Percentiles rank a stretch among this genome's conserved stretches.
phyloP scores from a whole-genome alignment of 2,329 filamentous ascomycete genomes.

The Colletotrichum eleusines region DNA sequence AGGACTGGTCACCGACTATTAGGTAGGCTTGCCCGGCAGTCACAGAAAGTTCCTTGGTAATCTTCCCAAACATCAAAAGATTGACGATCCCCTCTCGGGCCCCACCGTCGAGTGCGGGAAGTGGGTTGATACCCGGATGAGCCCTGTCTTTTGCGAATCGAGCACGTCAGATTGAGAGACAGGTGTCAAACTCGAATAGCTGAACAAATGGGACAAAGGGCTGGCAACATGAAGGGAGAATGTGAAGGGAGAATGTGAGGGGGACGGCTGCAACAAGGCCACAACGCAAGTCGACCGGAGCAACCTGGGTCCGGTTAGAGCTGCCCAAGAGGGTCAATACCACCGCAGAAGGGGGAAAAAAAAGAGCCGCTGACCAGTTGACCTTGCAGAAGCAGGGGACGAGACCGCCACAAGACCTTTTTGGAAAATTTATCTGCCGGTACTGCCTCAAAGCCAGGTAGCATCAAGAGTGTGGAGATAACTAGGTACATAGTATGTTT shows the following conservation, averaged over 20 bases:
- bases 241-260: too few species aligned
- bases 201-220: slow-evolving; percentile 19
- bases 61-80: neutral
- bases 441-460: neutral
- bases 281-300: neutral
- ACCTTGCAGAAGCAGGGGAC: slow-evolving; percentile 28
- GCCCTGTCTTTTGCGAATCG: slow-evolving; percentile 13
- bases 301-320: slow-evolving; percentile 5
- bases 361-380: slow-evolving; percentile 16
- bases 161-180: slow-evolving; percentile 19
- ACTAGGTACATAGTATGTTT: neutral
- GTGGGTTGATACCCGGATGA: neutral
- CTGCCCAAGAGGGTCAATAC: slow-evolving; percentile 25
- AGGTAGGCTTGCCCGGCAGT: neutral
- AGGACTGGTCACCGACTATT: too few species aligned
- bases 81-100: neutral
- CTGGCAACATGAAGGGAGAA: too few species aligned
- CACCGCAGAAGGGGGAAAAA: neutral
- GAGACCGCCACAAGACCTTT: slow-evolving; percentile 14
- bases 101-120: neutral
- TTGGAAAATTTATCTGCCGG: neutral
- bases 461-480: neutral
- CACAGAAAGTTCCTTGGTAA: neutral
- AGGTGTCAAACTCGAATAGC: slow-evolving; percentile 8
- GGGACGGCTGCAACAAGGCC: neutral